phyloP scores from a whole-genome alignment of 805 yeast genomes.

The Starmerella riodocensis region DNA sequence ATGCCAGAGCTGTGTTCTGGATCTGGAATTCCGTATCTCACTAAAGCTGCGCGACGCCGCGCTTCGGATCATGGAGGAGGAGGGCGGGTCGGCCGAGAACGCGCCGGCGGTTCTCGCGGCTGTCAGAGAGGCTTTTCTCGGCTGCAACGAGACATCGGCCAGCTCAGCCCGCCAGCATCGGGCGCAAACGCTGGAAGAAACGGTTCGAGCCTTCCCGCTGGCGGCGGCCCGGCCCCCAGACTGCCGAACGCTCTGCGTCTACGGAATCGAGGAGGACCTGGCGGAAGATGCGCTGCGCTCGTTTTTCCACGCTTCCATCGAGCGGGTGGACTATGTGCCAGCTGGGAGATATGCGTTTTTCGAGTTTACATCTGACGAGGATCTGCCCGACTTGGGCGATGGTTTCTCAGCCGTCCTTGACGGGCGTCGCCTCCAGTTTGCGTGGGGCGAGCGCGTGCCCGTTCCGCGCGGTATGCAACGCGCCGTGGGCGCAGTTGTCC shows the following conservation, averaged over 20 bases:
- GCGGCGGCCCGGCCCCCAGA: slow-evolving; percentile 29
- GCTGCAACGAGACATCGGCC: too few species aligned
- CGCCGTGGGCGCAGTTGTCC: slow-evolving; percentile 10
- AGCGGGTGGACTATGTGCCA: slow-evolving; percentile 40
- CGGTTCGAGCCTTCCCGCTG: slow-evolving; percentile 1
- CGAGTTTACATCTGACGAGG: slow-evolving; percentile 35
- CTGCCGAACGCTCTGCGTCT: slow-evolving; percentile 47
- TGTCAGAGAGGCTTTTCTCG: neutral
- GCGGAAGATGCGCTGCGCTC: slow-evolving; percentile 30
- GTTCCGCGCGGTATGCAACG: slow-evolving; percentile 16
- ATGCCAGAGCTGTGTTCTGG: slow-evolving; percentile 80
- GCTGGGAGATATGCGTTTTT: slow-evolving; percentile 53
- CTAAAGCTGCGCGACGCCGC: slow-evolving; percentile 68
- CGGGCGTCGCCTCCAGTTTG: slow-evolving; percentile 23
- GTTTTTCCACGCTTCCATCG: slow-evolving; percentile 39
- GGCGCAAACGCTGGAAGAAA: neutral
- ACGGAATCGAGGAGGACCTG: slow-evolving; percentile 59
- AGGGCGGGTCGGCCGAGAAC: slow-evolving; percentile 9
- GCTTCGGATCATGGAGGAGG: slow-evolving; percentile 43
- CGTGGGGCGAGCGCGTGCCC: slow-evolving; percentile 25
- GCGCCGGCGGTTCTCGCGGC: slow-evolving; percentile 3
- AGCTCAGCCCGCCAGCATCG: neutral
- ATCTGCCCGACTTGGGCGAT: slow-evolving; percentile 36
- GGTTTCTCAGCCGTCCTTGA: slow-evolving; percentile 16
- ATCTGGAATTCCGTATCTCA: slow-evolving; percentile 70